These are phyloP conservation scores for Colletotrichum euphorbiae DNA, from an alignment of 2,329 filamentous ascomycete genomes.

Conservation along the genomic window DNA sequence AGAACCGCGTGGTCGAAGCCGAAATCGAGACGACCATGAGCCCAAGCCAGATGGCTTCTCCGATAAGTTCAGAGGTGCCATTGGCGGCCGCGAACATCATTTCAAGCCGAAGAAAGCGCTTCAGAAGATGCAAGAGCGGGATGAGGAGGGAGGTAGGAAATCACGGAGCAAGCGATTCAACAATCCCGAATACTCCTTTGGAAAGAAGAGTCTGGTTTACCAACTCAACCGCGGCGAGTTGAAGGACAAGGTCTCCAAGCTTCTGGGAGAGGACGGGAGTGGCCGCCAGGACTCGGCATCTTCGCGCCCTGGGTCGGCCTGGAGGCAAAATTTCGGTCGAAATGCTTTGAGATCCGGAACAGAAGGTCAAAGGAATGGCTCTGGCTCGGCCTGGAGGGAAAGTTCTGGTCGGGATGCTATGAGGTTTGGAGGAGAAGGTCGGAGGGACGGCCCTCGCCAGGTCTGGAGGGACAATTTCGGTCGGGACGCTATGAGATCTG, in stretches of 20 bases:
- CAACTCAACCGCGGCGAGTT: conserved; percentile 61
- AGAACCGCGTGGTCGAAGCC: neutral
- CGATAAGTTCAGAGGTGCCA: conserved; percentile 17
- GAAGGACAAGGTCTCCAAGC: conserved; percentile 45
- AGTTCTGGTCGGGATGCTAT: neutral
- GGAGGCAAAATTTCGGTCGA: conserved; percentile 13
- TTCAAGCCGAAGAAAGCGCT: conserved; percentile 66
- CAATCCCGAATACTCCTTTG: conserved; percentile 61
- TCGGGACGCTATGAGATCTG: neutral
- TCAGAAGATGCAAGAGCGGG: conserved; percentile 52
- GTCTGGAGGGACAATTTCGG: neutral
- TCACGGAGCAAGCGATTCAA: conserved; percentile 65
- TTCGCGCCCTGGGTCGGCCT: conserved; percentile 11
- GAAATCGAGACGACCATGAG: neutral
- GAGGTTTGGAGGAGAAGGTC: neutral
- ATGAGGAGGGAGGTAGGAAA: conserved; percentile 51
- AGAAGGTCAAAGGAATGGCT: neutral
- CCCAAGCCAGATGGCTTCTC: conserved; percentile 25
- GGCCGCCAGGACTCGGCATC: neutral
- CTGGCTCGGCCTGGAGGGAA: conserved; percentile 1
- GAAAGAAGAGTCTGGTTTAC: conserved; percentile 68
- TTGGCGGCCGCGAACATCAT: conserved; percentile 42
- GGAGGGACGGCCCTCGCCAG: neutral
- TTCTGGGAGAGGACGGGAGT: conserved; percentile 32
- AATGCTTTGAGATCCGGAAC: too few relatives aligned